phyloP scores from a whole-genome alignment of 2,329 filamentous ascomycete genomes.

The Aspergillus sp. region DNA sequence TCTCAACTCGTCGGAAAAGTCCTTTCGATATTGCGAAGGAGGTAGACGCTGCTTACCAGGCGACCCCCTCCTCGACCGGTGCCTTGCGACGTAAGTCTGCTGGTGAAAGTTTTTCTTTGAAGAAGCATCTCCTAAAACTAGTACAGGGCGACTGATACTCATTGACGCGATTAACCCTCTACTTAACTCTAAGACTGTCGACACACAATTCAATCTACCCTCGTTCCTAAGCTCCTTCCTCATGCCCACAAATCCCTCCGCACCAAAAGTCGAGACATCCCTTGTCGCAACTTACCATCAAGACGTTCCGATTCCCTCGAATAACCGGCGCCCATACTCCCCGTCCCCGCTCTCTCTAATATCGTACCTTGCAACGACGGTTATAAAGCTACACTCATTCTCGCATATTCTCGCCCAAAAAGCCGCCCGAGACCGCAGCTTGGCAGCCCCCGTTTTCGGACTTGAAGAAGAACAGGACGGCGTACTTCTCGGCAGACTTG shows the following conservation, averaged over 20 bases:
- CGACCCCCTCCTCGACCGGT: slow-evolving; percentile 7
- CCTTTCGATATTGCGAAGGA: slow-evolving; percentile 52
- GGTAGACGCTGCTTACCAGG: slow-evolving; percentile 40
- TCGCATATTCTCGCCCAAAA: slow-evolving; percentile 66
- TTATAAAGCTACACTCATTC: slow-evolving; percentile 66
- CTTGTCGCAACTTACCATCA: slow-evolving; percentile 74
- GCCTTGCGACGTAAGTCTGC: slow-evolving; percentile 22
- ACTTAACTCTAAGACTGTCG: slow-evolving; percentile 27
- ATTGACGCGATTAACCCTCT: slow-evolving; percentile 72
- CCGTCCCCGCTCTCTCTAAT: slow-evolving; percentile 66
- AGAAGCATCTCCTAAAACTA: slow-evolving; percentile 4
- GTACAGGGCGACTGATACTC: slow-evolving; percentile 61
- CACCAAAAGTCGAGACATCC: slow-evolving; percentile 45
- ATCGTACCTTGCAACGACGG: slow-evolving; percentile 77
- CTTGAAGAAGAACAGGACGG: slow-evolving; percentile 71
- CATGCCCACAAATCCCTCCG: slow-evolving; percentile 39
- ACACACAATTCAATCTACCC: slow-evolving; percentile 51
- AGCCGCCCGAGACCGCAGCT: slow-evolving; percentile 65
- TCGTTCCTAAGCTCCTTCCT: slow-evolving; percentile 63
- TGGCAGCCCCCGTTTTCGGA: slow-evolving; percentile 69
- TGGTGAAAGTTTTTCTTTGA: neutral
- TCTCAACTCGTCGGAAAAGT: slow-evolving; percentile 55
- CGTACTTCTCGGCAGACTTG: slow-evolving; percentile 58
- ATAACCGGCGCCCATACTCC: slow-evolving; percentile 34
- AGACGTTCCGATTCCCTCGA: slow-evolving; percentile 56